Base-by-base conservation (phyloP, 345 rosid genomes). In the Eucalyptus regnans region DNA sequence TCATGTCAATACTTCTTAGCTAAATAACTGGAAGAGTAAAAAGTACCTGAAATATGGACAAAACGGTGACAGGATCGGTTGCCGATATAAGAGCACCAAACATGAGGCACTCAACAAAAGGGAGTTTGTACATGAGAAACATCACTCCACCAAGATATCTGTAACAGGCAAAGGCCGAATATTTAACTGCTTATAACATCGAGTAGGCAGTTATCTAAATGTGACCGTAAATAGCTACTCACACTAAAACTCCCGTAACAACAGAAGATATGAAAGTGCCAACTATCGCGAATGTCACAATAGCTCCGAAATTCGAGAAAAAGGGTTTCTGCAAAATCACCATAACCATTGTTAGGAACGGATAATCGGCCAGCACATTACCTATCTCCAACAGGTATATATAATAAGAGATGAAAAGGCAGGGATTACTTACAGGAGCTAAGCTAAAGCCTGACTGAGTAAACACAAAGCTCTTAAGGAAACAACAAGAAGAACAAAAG, bases 41-140 rank as follows among this genome's bases (percentile, higher is more conserved):
- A 88, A 86, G 15, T 83, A 98, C 99, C 99, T 98, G 99, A 91
- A 98, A 98, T 92, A 97, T 97, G 87, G 99, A 98, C 88, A 98
- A 91, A 86, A 98, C 99, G 12, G 99, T 98, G 89, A 98, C 99
- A 91, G 99, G 99, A 92, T 98, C 99, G 1, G 99, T 98, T 87
- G 99, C 99, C 22, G 99, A 98, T 93, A 98, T 98, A 85, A 98
- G 97, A 88, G 99, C 97, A 88, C 99, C 99, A 91, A 98, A 98
- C 99, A 97, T 98, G 86, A 98, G 94, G 89, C 99, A 98, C 92
- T 98, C 99, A 87, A 96, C 95, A 62, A 97, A 94, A 25, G 99
- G 99, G 89, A 98, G 98, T 88, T 86, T 92, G 92, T 95, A 98
- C 97, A 97, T 98, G 91, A 97, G 97, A 92, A 54, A 95, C 91